Percentiles rank a stretch among this genome's conserved stretches.
These are phyloP conservation scores for Aspergillus nanangensis DNA, from an alignment of 495 filamentous ascomycete species.

Conservation along the genomic window DNA sequence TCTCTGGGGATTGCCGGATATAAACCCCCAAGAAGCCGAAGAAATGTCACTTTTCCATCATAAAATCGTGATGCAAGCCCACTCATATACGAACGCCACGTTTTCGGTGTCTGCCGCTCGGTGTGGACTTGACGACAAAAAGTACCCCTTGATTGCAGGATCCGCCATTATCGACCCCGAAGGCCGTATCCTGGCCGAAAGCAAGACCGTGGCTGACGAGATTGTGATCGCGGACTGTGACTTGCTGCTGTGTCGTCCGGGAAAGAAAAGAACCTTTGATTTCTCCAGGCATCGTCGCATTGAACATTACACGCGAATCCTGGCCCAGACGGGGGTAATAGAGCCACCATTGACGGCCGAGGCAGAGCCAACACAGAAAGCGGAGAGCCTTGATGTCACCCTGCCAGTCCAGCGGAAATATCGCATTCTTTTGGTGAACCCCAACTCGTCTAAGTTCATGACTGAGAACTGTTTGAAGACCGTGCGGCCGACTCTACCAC, in stretches of 20 bases:
- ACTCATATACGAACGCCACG: conserved; percentile 45
- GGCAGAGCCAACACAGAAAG: background rate
- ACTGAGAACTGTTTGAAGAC: conserved; percentile 37
- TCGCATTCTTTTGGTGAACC: conserved; percentile 41
- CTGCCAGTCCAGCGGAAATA: background rate
- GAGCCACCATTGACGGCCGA: conserved; percentile 24
- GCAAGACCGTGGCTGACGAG: conserved; percentile 39
- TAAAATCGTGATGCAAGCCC: conserved; percentile 38
- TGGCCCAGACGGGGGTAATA: conserved; percentile 36
- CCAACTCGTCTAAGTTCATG: conserved; percentile 44
- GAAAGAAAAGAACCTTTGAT: conserved; percentile 42
- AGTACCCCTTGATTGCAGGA: conserved; percentile 42
- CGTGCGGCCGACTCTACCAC: conserved; percentile 33
- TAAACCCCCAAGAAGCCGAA: conserved; percentile 35
- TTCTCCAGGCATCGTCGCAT: conserved; percentile 42
- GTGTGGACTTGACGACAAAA: conserved; percentile 41
- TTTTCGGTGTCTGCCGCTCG: conserved; percentile 41
- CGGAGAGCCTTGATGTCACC: background rate
- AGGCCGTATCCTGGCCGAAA: conserved; percentile 43
- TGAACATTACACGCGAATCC: conserved; percentile 40
- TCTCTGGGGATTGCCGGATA: conserved; percentile 35
- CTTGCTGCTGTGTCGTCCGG: conserved; percentile 36
- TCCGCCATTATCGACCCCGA: conserved; percentile 46
- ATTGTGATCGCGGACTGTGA: conserved; percentile 43
- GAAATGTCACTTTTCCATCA: conserved; percentile 41